Percentiles rank a stretch among this genome's conserved stretches.
These are phyloP conservation scores for Neonectria magnoliae DNA, from an alignment of 2,329 filamentous ascomycete species.

Conservation along the genomic window DNA sequence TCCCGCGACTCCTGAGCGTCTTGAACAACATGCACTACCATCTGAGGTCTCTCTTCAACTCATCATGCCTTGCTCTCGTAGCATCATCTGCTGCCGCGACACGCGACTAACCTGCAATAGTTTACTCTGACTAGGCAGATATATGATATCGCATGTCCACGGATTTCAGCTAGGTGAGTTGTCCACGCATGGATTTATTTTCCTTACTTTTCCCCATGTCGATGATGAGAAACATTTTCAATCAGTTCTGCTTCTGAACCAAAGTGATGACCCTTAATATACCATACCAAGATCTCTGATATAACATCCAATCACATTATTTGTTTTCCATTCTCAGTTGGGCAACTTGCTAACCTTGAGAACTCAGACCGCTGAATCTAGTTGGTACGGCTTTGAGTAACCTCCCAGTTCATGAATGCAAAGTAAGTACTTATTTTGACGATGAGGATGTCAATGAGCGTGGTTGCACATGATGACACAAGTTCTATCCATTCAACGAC, in stretches of 20 bases:
- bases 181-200: neutral
- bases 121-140: neutral
- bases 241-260: conserved; percentile 83
- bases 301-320: conserved; percentile 32
- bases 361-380: neutral
- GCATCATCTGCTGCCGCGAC: neutral
- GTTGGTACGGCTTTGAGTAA: neutral
- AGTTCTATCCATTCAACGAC: conserved; percentile 83
- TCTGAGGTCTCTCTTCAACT: conserved; percentile 60
- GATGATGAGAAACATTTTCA: conserved; percentile 72
- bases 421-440: conserved; percentile 28
- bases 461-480: conserved; percentile 51
- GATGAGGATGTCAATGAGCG: conserved; percentile 3
- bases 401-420: neutral
- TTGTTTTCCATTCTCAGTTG: neutral
- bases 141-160: neutral
- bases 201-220: conserved; percentile 38
- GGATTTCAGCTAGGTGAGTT: conserved; percentile 24
- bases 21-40: conserved; percentile 80
- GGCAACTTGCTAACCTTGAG: conserved; percentile 23
- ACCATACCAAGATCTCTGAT: conserved; percentile 72
- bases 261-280: conserved; percentile 72
- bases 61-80: neutral
- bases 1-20: conserved; percentile 70
- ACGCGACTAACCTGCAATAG: conserved; percentile 6